phyloP scores from a whole-genome alignment of 352 stramenopile species.

The Poterioochromonas sp. region DNA sequence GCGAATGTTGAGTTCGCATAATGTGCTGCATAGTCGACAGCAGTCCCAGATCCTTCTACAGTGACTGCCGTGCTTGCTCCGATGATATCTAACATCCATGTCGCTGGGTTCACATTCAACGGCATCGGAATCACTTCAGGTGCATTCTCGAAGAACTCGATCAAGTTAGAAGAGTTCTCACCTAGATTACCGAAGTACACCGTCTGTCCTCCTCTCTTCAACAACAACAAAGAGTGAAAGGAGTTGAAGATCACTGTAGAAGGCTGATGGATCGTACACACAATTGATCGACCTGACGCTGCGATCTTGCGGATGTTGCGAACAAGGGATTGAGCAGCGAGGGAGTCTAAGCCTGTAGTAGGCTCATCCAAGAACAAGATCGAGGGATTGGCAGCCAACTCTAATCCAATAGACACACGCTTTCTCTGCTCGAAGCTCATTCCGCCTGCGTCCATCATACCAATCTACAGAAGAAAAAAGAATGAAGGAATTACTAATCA shows the following conservation, averaged over 20 bases:
- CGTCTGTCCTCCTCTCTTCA: constrained; percentile 66
- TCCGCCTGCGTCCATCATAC: constrained; percentile 52
- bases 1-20: background rate
- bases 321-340: constrained; percentile 68
- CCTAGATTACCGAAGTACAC: constrained; percentile 79
- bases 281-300: constrained; percentile 66
- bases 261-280: constrained; percentile 70
- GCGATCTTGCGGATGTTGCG: constrained; percentile 66
- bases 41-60: background rate
- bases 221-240: constrained; percentile 73
- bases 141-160: constrained; percentile 71
- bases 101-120: constrained; percentile 67
- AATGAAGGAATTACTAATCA: background rate
- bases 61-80: constrained; percentile 41
- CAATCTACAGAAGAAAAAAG: constrained; percentile 46
- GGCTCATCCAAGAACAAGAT: constrained; percentile 85
- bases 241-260: constrained; percentile 69
- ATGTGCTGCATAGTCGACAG: constrained; percentile 27
- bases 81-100: constrained; percentile 39
- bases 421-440: constrained; percentile 80
- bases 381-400: constrained; percentile 79
- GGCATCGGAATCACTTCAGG: constrained; percentile 59
- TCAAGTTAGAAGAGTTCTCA: constrained; percentile 59
- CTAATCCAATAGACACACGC: constrained; percentile 75
- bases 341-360: constrained; percentile 66